phyloP scores from a whole-genome alignment of 768 basidiomycete genomes.

The Xerocomellus amylosporus region DNA sequence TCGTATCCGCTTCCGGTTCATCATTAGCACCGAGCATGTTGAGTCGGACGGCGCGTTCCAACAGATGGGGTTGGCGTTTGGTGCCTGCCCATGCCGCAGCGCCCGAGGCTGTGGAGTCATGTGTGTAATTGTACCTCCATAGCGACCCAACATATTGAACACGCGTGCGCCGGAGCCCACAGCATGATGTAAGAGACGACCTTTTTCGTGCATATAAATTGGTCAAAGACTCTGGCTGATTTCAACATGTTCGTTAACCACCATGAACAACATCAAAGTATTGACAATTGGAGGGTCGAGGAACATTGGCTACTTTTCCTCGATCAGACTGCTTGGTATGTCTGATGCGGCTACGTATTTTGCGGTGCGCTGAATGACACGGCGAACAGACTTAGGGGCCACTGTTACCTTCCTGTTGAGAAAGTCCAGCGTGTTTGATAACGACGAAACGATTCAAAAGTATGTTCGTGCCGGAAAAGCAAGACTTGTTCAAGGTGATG shows the following conservation, averaged over 20 bases:
- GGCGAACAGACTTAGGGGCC: conserved; percentile 48
- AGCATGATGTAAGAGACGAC: conserved; percentile 5
- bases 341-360: not conserved
- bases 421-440: conserved; percentile 48
- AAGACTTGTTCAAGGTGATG: conserved; percentile 59
- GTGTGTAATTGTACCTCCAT: not conserved
- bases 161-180: not conserved
- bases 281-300: conserved; percentile 52
- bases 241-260: not conserved
- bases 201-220: too few relatives aligned
- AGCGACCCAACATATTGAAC: not conserved
- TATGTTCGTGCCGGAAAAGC: conserved; percentile 52
- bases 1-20: too few relatives aligned
- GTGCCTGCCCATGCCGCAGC: not conserved
- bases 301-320: conserved; percentile 53
- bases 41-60: not conserved
- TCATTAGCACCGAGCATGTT: not conserved
- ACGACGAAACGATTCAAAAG: conserved; percentile 49
- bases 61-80: not conserved
- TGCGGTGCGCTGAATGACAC: not conserved
- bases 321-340: conserved; percentile 48
- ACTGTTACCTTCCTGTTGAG: conserved; percentile 66
- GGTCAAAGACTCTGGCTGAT: too few relatives aligned
- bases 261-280: conserved; percentile 28
- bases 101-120: not conserved